These are phyloP conservation scores for Diplodia intermedia DNA, from an alignment of 2,329 filamentous ascomycete genomes.

Conservation along the genomic window DNA sequence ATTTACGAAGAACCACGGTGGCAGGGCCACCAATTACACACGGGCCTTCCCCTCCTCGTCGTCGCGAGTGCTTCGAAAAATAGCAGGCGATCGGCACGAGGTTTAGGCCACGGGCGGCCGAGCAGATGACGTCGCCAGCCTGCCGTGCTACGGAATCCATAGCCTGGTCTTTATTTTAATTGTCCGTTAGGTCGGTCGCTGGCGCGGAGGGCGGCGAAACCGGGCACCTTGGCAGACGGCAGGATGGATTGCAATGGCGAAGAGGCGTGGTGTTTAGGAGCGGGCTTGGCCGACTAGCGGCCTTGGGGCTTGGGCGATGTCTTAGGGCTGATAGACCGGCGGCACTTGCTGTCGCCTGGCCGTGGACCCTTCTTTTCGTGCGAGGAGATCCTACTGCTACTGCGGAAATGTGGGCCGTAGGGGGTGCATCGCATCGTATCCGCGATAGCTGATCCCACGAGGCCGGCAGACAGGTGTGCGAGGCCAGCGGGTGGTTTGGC, in stretches of 20 bases:
- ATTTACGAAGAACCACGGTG: constrained; percentile 8
- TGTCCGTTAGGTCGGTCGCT: background rate
- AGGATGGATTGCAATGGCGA: background rate
- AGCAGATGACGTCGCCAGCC: constrained; percentile 6
- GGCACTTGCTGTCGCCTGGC: background rate
- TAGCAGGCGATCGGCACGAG: constrained; percentile 25
- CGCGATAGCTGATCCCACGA: constrained; percentile 28
- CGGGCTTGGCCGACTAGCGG: constrained; percentile 13
- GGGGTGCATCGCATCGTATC: constrained; percentile 14
- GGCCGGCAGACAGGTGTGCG: background rate
- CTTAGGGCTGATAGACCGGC: constrained; percentile 4
- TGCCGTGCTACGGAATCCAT: background rate
- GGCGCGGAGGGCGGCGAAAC: background rate
- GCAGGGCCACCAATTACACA: constrained; percentile 25
- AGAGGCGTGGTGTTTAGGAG: background rate
- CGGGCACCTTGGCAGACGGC: no score
- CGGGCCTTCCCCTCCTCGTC: constrained; percentile 1
- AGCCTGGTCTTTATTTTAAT: background rate
- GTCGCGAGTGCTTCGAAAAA: constrained; percentile 8
- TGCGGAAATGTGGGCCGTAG: background rate
- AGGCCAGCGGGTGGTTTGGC: background rate
- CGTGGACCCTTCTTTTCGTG: constrained; percentile 9
- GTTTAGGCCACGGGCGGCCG: background rate
- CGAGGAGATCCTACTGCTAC: constrained; percentile 9
- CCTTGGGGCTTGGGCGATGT: background rate